Evolutionary conservation across 2,329 filamentous ascomycete species (phyloP), one percentile per base, ranked within the genome.

Genomic region (Alternaria sp.): DNA sequence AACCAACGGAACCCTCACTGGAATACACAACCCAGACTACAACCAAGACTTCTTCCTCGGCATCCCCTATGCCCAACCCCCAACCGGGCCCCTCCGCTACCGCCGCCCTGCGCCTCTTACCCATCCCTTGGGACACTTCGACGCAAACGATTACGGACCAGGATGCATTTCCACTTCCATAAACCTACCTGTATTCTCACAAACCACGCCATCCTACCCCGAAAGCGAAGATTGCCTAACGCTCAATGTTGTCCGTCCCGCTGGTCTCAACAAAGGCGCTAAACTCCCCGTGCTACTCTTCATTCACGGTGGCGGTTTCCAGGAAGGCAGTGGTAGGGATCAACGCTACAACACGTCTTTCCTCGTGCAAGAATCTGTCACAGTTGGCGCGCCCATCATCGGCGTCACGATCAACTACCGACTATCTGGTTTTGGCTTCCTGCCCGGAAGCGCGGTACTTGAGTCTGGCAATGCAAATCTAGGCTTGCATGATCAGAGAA

Each of bases 41-140:
- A 28, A 51, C 15, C 61, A 68, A 28, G 65, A 68, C 17, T 36
- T 64, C 23, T 69, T 69, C 44, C 52, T 66, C 10, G 63, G 67
- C 19, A 62, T 69, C 6, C 65, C 67, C 2, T 69, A 64, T 44
- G 65, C 67, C 10, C 59, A 67, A 25, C 54, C 55, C 15, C 54
- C 59, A 8, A 32, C 32, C 4, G 43, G 49, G 17, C 6, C 46
- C 19, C 62, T 64, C 6, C 25, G 61, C 52, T 44, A 61, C 51
- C 15, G 51, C 26, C 49, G 50, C n/a, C 59, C 64, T 21, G 54
- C 62, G 21, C 25, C 64, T 3, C 19, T 62, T 2, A 23, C 8
- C 12, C 25, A 63, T 21, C 30, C 49, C 6, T 69, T 59, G 57
- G 57, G 62, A 15, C 30, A 54, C 2, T 26, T 25, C 9, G 15